These are phyloP conservation scores for Arthrobotrys conoides DNA, from an alignment of 2,329 filamentous ascomycete species.

Conservation along the genomic window DNA sequence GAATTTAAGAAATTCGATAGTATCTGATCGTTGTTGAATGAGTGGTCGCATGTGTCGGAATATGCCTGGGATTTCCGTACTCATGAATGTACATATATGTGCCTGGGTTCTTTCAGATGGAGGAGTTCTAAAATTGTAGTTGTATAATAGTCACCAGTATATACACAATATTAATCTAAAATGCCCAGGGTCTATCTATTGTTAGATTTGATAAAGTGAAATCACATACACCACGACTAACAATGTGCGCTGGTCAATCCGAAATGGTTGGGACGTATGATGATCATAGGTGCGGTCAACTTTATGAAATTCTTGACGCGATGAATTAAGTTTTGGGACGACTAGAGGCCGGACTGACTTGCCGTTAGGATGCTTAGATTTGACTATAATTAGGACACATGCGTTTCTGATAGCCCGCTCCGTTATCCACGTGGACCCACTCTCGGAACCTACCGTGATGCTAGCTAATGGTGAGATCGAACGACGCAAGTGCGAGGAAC, in stretches of 20 bases:
- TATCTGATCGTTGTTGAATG: background rate
- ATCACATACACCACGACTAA: background rate
- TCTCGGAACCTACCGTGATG: constrained; percentile 2
- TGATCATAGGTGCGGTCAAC: too few relatives aligned
- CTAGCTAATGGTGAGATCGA: background rate
- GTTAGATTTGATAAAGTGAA: background rate
- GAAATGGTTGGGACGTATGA: background rate
- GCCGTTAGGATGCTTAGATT: background rate
- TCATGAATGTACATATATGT: constrained; percentile 1
- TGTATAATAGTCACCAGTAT: background rate
- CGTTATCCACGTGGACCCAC: background rate
- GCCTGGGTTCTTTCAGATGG: background rate
- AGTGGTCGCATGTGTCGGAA: background rate
- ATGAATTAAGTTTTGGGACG: too few relatives aligned
- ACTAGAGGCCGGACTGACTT: background rate
- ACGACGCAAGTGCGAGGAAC: background rate
- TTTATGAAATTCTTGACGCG: background rate
- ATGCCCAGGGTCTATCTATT: background rate
- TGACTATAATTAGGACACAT: background rate
- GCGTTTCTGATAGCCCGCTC: background rate
- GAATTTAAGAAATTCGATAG: constrained; percentile 1
- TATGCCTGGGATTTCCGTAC: background rate
- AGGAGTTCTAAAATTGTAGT: background rate
- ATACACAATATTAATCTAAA: constrained; percentile 3
- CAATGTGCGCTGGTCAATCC: background rate